Base-by-base conservation (phyloP, 306 rosid species). In the Spatholobus suberectus region DNA sequence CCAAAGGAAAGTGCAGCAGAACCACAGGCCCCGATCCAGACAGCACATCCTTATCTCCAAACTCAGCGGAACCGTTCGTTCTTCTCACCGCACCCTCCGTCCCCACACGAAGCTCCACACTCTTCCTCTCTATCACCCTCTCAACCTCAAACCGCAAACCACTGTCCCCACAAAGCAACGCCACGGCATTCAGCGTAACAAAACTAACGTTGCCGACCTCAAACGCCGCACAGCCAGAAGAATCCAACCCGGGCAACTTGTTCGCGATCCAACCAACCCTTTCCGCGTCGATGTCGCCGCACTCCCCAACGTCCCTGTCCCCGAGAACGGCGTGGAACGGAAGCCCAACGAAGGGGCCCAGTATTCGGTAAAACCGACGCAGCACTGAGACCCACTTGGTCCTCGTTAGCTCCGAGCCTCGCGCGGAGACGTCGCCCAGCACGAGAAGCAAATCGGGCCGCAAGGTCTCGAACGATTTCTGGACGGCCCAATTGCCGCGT, bases 391-490 rank as follows among this genome's bases (percentile, higher is more conserved):
- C 20, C 91, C 90, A 90, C 52, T 89, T 83, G 79, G 73, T 20
- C 73, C 74, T 86, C 5, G 91, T 85, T 78, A 87, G 80, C 61
- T 86, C 83, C 27, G 84, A 79, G n/a, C 96, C 96, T 47, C 78
- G 84, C 46, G 96, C 92, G 76, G 96, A 90, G 63, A 92, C 83
- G 67, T 92, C 96, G 27, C 96, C 96, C 86, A 92, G 73, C 44
- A 92, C 91, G 11, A 92, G 57, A 59, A 92, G 89, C 92, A 92
- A 82, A 83, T 92, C 94, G 78, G 94, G 94, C 83, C 85, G 78
- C 88, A 90, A 34, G 69, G 58, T 76, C 61, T 79, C 83, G 73
- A 85, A 87, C 72, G 96, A 92, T 80, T 90, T 92, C 94, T 92
- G 90, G 84, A n/a, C 81, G 75, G n/a, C n/a, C n/a, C n/a, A n/a